Base-by-base conservation (phyloP, 148 eudicot genomes). In the Arbutus unedo region DNA sequence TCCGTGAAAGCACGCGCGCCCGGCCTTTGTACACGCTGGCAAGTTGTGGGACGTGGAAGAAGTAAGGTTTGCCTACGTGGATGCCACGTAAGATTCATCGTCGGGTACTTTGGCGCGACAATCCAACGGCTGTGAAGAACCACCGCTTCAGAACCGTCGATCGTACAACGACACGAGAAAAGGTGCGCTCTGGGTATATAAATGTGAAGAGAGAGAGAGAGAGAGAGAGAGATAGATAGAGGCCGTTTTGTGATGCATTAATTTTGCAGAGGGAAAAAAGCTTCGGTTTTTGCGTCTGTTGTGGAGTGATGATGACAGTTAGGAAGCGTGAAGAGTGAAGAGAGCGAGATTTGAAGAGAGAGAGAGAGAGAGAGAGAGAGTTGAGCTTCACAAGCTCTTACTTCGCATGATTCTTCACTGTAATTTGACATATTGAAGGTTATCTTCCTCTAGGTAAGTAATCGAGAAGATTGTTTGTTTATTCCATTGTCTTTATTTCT, bases 241-340 rank as follows among this genome's bases (percentile, higher is more conserved):
- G 75, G 76, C 82, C 62, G 82, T 70, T 68, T 80, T 50, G 82
- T 4, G 66, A 68, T 3, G 76, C 76, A 70, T 70, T 44, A 15
- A 59, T 78, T 57, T n/a, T 68, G 49, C 62, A 51, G 76, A 25
- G 76, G 76, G 38, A 4, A 80, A 78, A 78, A 66, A 66, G 82
- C 76, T 68, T 80, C 64, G 19, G 62, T 80, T 80, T 80, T 80
- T 80, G 10, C 38, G 44, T 80, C 25, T 23, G 64, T 68, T 80
- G 62, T 70, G 82, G 80, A 70, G 76, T 51, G 76, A 80, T 49
- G 18, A n/a, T 41, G 82, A 64, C 54, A 23, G 71, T 43, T 79
- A 67, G 81, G n/a, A 64, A 66, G 31, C 9, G 44, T 48, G 55
- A 45, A 45, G 54, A 21, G 25, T 31, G 38, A 31, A 31, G 38